These are phyloP conservation scores for Cyberlindnera mississippiensis DNA, from an alignment of 805 yeast genomes.

Conservation along the genomic window DNA sequence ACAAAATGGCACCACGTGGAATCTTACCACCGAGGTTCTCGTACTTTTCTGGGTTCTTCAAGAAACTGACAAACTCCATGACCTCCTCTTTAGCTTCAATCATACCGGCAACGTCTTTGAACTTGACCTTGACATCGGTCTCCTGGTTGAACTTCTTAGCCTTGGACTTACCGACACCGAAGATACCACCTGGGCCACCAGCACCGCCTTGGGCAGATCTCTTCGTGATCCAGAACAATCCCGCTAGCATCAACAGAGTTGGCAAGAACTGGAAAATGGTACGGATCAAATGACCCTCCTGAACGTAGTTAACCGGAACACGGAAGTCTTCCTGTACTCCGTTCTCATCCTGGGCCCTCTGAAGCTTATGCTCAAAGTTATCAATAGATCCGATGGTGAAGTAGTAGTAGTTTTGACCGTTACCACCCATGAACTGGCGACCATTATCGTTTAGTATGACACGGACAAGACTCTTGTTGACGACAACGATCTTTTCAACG, in stretches of 20 bases:
- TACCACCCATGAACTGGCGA: slow-evolving; percentile 40
- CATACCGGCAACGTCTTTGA: slow-evolving; percentile 96
- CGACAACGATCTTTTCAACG: slow-evolving; percentile 69
- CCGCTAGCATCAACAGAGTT: slow-evolving; percentile 84
- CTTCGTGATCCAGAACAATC: slow-evolving; percentile 77
- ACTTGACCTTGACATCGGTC: slow-evolving; percentile 81
- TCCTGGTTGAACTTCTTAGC: slow-evolving; percentile 92
- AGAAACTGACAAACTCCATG: slow-evolving; percentile 94
- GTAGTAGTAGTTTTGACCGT: slow-evolving; percentile 36
- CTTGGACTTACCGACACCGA: slow-evolving; percentile 88
- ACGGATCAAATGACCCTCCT: slow-evolving; percentile 63
- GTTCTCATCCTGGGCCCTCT: slow-evolving; percentile 68
- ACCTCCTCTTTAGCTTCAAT: slow-evolving; percentile 96
- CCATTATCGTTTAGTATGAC: slow-evolving; percentile 64
- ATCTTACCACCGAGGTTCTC: slow-evolving; percentile 94
- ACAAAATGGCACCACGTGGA: slow-evolving; percentile 95
- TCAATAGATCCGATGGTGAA: slow-evolving; percentile 91
- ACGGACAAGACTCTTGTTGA: slow-evolving; percentile 72
- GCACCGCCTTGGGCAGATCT: slow-evolving; percentile 46
- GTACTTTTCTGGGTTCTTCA: slow-evolving; percentile 85
- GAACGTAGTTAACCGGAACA: slow-evolving; percentile 77
- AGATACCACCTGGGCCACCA: slow-evolving; percentile 65
- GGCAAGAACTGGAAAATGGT: slow-evolving; percentile 76
- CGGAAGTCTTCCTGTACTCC: slow-evolving; percentile 58
- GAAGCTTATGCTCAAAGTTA: slow-evolving; percentile 75